phyloP scores from a whole-genome alignment of 805 yeast genomes.

The Yarrowia sp. region DNA sequence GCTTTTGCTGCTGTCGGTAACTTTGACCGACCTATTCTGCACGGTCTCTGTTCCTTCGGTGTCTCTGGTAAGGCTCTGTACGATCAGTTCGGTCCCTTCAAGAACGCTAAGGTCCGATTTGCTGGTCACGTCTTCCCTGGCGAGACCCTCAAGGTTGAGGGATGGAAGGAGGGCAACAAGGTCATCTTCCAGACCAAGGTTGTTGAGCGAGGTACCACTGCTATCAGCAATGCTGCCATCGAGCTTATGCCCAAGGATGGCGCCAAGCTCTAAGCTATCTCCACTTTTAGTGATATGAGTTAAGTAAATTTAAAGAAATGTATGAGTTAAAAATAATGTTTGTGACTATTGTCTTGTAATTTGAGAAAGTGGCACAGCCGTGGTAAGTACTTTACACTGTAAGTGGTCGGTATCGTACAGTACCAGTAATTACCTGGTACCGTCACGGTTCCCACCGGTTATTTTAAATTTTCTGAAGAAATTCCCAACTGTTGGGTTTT shows the following conservation, averaged over 20 bases:
- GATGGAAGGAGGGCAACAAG: conserved; percentile 76
- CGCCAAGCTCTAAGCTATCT: conserved; percentile 15
- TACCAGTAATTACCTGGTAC: too few relatives aligned
- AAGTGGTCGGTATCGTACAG: too few relatives aligned
- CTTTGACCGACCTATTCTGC: conserved; percentile 83
- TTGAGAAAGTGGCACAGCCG: too few relatives aligned
- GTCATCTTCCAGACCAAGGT: conserved; percentile 80
- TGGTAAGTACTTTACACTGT: too few relatives aligned
- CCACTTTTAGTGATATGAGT: not conserved
- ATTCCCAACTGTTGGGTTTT: too few relatives aligned
- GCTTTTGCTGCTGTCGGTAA: conserved; percentile 82
- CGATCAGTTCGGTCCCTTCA: conserved; percentile 77
- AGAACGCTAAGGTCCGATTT: conserved; percentile 86
- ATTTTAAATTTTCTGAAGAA: too few relatives aligned
- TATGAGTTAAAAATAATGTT: not conserved
- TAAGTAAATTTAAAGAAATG: conserved; percentile 2
- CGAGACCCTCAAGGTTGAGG: conserved; percentile 72
- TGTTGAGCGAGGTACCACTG: conserved; percentile 72
- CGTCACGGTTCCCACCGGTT: too few relatives aligned
- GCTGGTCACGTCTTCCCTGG: conserved; percentile 94
- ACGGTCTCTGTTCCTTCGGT: conserved; percentile 89
- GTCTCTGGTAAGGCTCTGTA: conserved; percentile 69
- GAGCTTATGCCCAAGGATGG: conserved; percentile 46
- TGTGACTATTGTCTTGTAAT: too few relatives aligned
- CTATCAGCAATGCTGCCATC: conserved; percentile 84